These are phyloP conservation scores for Polysphondylium violaceum DNA, from an alignment of 78 protist genomes.

Conservation along the genomic window DNA sequence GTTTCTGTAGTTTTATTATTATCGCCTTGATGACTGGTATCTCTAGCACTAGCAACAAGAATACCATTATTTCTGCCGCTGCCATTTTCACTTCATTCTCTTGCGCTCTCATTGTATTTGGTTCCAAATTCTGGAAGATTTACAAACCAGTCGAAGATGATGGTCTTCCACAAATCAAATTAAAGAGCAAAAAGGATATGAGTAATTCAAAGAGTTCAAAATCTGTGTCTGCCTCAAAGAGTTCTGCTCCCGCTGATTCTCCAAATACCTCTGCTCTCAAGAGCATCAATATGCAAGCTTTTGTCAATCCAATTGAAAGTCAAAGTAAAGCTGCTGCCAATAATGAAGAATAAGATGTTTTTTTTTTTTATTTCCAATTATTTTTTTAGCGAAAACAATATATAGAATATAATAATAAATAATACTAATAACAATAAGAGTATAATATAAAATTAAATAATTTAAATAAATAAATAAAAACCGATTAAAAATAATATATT, in stretches of 20 bases:
- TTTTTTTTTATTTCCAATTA: too few relatives aligned
- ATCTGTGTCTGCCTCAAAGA: not conserved
- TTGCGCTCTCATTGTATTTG: slow-evolving; percentile 34
- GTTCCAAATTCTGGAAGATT: slow-evolving; percentile 71
- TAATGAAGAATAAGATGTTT: too few relatives aligned
- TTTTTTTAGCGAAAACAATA: too few relatives aligned
- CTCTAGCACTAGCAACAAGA: not conserved
- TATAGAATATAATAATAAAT: too few relatives aligned
- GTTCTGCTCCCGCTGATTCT: not conserved
- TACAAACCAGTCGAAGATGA: slow-evolving; percentile 77
- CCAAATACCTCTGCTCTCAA: not conserved
- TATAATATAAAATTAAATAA: too few relatives aligned
- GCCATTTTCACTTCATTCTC: slow-evolving; percentile 70
- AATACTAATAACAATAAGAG: too few relatives aligned
- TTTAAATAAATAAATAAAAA: too few relatives aligned
- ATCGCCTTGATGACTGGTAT: slow-evolving; percentile 61
- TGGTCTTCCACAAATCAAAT: slow-evolving; percentile 61
- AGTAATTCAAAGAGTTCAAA: not conserved
- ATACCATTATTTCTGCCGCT: slow-evolving; percentile 60
- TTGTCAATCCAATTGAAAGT: slow-evolving; percentile 44
- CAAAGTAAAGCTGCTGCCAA: too few relatives aligned
- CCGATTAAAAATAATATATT: too few relatives aligned
- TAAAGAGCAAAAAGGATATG: not conserved
- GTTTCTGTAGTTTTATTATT: slow-evolving; percentile 50
- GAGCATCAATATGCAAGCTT: slow-evolving; percentile 22